phyloP scores from a whole-genome alignment of 805 yeast species.

The Saitoella complicata region DNA sequence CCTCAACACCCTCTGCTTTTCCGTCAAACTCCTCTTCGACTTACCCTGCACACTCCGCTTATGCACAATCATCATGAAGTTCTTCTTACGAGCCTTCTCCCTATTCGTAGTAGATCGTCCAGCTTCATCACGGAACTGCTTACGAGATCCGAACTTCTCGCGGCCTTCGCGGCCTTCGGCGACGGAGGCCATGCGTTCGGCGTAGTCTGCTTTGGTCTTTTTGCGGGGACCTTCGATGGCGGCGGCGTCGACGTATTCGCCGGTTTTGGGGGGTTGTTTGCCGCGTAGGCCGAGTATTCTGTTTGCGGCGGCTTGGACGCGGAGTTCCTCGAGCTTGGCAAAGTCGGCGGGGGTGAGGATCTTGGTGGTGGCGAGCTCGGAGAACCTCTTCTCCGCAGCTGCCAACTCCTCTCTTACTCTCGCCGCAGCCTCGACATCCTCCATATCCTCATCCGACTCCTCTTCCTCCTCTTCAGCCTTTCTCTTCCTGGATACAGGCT shows the following conservation, averaged over 20 bases:
- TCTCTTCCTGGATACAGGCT: background rate
- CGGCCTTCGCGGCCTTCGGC: slow-evolving; percentile 88
- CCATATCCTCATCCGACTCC: slow-evolving; percentile 14
- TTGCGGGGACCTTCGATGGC: slow-evolving; percentile 51
- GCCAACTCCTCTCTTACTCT: too few relatives aligned
- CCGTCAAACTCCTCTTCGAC: slow-evolving; percentile 74
- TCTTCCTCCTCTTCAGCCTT: slow-evolving; percentile 24
- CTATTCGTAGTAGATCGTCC: slow-evolving; percentile 83
- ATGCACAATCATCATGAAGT: slow-evolving; percentile 96
- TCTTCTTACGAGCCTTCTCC: slow-evolving; percentile 96
- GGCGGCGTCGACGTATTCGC: slow-evolving; percentile 65
- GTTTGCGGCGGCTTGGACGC: slow-evolving; percentile 70
- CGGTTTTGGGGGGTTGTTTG: slow-evolving; percentile 17
- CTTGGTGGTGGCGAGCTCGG: slow-evolving; percentile 45
- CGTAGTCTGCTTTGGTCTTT: slow-evolving; percentile 71
- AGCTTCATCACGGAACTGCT: slow-evolving; percentile 54
- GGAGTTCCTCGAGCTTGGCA: slow-evolving; percentile 81
- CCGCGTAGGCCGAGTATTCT: slow-evolving; percentile 42
- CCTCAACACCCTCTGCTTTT: slow-evolving; percentile 68
- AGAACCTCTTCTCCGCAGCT: too few relatives aligned
- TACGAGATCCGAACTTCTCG: slow-evolving; percentile 76
- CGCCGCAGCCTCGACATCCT: too few relatives aligned
- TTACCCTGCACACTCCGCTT: slow-evolving; percentile 89
- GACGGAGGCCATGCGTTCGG: slow-evolving; percentile 75
- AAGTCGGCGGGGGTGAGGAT: slow-evolving; percentile 96